A percentile compares a stretch with the other conserved stretches of the same genome.
Conservation (phyloP, 1,284 basidiomycete genomes). For the Cystobasidium pallidum region DNA sequence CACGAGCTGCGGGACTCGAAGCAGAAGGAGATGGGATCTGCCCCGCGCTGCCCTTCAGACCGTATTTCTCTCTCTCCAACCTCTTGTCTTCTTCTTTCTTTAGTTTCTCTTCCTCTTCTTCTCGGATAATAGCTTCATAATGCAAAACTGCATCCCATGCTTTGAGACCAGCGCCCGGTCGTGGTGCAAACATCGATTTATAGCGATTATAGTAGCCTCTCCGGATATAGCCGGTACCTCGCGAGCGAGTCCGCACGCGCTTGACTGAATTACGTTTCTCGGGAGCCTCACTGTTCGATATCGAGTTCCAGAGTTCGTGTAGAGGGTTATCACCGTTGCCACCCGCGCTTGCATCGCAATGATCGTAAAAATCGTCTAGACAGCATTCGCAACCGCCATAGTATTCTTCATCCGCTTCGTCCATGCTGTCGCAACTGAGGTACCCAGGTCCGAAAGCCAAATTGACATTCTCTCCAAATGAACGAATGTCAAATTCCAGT, state of each 20-base stretch:
- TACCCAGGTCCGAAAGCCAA: constrained; percentile 38
- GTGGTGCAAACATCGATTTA: constrained; percentile 32
- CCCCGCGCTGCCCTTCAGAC: constrained; percentile 26
- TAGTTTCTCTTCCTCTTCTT: constrained; percentile 42
- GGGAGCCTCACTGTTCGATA: constrained; percentile 7
- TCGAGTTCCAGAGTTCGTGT: constrained; percentile 36
- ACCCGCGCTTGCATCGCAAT: constrained; percentile 4
- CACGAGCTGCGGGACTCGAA: background rate
- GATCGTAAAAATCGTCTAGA: constrained; percentile 35
- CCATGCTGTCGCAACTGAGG: constrained; percentile 9
- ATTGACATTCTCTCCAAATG: constrained; percentile 42
- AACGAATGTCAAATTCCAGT: constrained; percentile 42
- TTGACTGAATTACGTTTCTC: constrained; percentile 34
- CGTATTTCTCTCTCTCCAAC: constrained; percentile 42
- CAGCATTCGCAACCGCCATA: constrained; percentile 44
- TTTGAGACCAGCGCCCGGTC: constrained; percentile 39
- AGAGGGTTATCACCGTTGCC: constrained; percentile 28
- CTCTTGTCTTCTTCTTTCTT: constrained; percentile 43
- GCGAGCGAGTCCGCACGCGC: constrained; percentile 27
- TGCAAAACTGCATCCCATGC: constrained; percentile 44
- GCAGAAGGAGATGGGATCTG: background rate
- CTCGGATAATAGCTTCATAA: constrained; percentile 42
- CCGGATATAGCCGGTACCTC: background rate
- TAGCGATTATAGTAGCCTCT: constrained; percentile 12
- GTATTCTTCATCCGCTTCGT: constrained; percentile 37